phyloP scores from a whole-genome alignment of 2,329 filamentous ascomycete genomes.

The Botrytis deweyae region DNA sequence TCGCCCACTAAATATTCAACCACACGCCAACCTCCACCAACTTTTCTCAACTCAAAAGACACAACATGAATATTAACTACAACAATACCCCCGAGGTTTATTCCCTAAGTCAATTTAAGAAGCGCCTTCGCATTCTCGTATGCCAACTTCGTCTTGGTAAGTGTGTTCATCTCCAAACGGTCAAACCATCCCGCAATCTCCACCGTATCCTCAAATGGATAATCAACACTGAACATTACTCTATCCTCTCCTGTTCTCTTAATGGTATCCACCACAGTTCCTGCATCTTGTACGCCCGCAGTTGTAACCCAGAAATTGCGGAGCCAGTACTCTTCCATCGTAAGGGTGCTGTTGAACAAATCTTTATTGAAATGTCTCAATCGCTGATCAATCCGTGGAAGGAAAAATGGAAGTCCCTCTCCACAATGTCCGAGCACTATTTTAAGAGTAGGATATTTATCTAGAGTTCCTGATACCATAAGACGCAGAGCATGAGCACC shows the following conservation, averaged over 20 bases:
- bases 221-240: slow-evolving; percentile 52
- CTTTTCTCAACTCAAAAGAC: background rate
- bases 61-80: background rate
- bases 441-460: slow-evolving; percentile 28
- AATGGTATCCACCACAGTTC: slow-evolving; percentile 45
- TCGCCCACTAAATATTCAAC: background rate
- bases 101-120: background rate
- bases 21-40: background rate
- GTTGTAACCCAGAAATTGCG: slow-evolving; percentile 59
- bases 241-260: slow-evolving; percentile 43
- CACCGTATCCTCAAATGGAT: slow-evolving; percentile 29
- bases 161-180: slow-evolving; percentile 22
- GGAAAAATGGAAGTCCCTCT: slow-evolving; percentile 29
- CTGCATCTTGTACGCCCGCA: slow-evolving; percentile 48
- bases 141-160: slow-evolving; percentile 24
- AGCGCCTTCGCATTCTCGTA: slow-evolving; percentile 23
- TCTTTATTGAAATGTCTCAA: slow-evolving; percentile 3
- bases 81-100: background rate
- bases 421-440: slow-evolving; percentile 33
- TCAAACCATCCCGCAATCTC: slow-evolving; percentile 29
- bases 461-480: slow-evolving; percentile 31
- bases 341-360: background rate
- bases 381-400: background rate
- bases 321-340: slow-evolving; percentile 46
- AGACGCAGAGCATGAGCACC: slow-evolving; percentile 27